phyloP scores from a whole-genome alignment of 371 early-diverging fungal genomes.

The Phascolomyces articulosus region DNA sequence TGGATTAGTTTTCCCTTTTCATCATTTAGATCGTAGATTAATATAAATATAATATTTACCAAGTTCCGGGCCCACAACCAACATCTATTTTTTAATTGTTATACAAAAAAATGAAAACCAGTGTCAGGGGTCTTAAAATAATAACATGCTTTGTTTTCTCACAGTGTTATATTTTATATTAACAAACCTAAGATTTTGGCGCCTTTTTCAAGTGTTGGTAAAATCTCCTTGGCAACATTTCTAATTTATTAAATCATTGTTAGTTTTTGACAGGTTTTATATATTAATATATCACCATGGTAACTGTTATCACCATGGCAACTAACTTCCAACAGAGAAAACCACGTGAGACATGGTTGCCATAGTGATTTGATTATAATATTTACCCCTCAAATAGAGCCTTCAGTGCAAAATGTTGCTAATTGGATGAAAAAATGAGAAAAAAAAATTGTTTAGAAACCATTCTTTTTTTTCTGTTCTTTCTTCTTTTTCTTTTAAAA shows the following conservation, averaged over 20 bases:
- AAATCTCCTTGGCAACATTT: conserved; percentile 11
- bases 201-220: conserved; percentile 11
- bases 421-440: not conserved
- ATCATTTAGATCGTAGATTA: too few relatives aligned
- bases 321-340: too few relatives aligned
- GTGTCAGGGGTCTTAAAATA: too few relatives aligned
- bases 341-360: too few relatives aligned
- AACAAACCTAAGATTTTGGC: conserved; percentile 18
- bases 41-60: too few relatives aligned
- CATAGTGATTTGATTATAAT: too few relatives aligned
- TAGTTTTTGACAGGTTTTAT: too few relatives aligned
- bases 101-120: not conserved
- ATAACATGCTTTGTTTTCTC: too few relatives aligned
- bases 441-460: too few relatives aligned
- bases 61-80: conserved; percentile 27
- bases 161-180: too few relatives aligned
- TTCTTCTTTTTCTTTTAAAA: not conserved
- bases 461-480: not conserved
- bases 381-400: conserved; percentile 25
- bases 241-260: conserved; percentile 2
- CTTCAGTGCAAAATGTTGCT: conserved; percentile 29
- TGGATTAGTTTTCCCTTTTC: too few relatives aligned
- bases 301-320: not conserved
- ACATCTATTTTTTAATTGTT: conserved; percentile 6
- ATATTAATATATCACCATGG: not conserved